Percentiles rank a stretch among this genome's conserved stretches.
phyloP scores from a whole-genome alignment of 805 yeast species.

The Sungouiella thailandica region DNA sequence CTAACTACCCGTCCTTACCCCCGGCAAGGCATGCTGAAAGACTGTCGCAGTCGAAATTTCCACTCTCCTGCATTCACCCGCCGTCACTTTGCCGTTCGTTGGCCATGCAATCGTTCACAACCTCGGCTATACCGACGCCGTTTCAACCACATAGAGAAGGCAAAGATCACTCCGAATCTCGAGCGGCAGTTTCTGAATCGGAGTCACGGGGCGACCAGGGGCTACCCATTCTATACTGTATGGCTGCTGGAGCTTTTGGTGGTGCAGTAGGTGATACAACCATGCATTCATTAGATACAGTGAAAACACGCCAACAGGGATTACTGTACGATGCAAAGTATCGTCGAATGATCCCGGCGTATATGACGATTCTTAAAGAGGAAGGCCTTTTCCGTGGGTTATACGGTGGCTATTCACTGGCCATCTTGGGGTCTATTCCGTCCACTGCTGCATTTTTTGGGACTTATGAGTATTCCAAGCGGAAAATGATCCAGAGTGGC shows the following conservation, averaged over 20 bases:
- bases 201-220: background rate
- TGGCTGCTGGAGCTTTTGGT: constrained; percentile 92
- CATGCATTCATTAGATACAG: constrained; percentile 96
- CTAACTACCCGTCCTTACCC: too few species aligned
- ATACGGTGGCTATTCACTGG: constrained; percentile 91
- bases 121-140: constrained; percentile 18
- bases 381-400: constrained; percentile 85
- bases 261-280: constrained; percentile 88
- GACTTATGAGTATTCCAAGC: constrained; percentile 78
- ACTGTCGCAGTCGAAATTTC: too few species aligned
- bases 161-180: background rate
- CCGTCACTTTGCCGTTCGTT: too few species aligned
- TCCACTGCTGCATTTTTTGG: constrained; percentile 93
- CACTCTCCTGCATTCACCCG: too few species aligned
- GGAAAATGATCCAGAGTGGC: constrained; percentile 59
- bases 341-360: constrained; percentile 70
- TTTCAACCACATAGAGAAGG: constrained; percentile 13
- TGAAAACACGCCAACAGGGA: constrained; percentile 97
- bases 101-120: constrained; percentile 11
- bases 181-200: background rate
- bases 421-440: constrained; percentile 88
- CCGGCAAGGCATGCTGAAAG: too few species aligned
- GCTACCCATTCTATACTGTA: constrained; percentile 52
- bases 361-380: constrained; percentile 64
- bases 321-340: constrained; percentile 67